Evolutionary conservation across 768 basidiomycete genomes (phyloP).

Genomic region (Tephrocybe sp.): DNA sequence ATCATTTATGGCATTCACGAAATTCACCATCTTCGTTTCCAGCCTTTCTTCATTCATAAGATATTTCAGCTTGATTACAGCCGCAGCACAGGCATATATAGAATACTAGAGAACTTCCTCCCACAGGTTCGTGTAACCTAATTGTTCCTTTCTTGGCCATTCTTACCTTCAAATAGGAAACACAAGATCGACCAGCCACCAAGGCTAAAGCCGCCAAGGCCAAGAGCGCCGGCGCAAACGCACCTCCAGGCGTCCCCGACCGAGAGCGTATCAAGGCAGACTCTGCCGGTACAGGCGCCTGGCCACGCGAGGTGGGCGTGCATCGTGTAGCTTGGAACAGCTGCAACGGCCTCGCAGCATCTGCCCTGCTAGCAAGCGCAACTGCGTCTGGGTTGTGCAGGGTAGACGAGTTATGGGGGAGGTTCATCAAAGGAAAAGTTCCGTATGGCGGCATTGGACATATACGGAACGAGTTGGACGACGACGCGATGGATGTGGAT

Average conservation of each 20-base stretch:
- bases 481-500: constrained; percentile 43
- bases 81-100: constrained; percentile 65
- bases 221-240: constrained; percentile 30
- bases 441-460: constrained; percentile 64
- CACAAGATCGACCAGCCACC: constrained; percentile 22
- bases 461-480: constrained; percentile 58
- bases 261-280: constrained; percentile 21
- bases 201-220: constrained; percentile 48
- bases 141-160: neutral
- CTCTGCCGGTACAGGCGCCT: constrained; percentile 57
- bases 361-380: constrained; percentile 67
- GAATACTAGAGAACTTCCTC: constrained; percentile 86
- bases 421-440: constrained; percentile 63
- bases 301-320: constrained; percentile 77
- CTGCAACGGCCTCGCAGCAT: constrained; percentile 60
- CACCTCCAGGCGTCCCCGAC: constrained; percentile 25
- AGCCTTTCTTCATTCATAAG: constrained; percentile 78
- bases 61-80: constrained; percentile 89
- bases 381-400: constrained; percentile 85
- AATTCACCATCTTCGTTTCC: constrained; percentile 1
- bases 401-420: constrained; percentile 77
- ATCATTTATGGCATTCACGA: neutral
- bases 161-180: constrained; percentile 15
- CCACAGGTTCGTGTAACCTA: constrained; percentile 52
- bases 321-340: constrained; percentile 82